Base-by-base conservation (phyloP, 169 alveolate species). In the Plasmodium gaboni region DNA sequence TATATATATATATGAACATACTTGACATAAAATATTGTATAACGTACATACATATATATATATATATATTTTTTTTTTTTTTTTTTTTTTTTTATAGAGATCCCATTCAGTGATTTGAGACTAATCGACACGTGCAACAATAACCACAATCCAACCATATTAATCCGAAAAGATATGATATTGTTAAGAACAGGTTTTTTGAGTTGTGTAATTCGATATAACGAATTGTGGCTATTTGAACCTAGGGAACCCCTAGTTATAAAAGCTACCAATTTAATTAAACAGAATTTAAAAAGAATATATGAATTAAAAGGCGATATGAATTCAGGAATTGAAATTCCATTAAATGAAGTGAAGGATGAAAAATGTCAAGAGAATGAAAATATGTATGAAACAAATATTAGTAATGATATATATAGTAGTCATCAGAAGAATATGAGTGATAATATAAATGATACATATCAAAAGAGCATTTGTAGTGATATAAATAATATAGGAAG, bases 61-160 rank as follows among this genome's bases (percentile, higher is more conserved):
- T 3, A 19, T 59, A 10, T 22, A 9, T 9, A 10, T 10, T 1
- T 32, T 44, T 9, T 24, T 63, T 8, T 50, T 51, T 4, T 51
- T 50, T 6, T 13, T 61, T 17, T 9, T 12, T 42, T 67, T 57
- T n/a, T 61, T 12, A 15, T 57, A 76, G 89, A 76, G 22, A 76
- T 76, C 22, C 89, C 89, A 4, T 71, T 76, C 12, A 76, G 78
- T 32, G 89, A 76, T 55, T 67, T 76, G 15, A 32, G 89, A 17
- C 57, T 76, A 42, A 76, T 76, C 24, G 89, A 76, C 59, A 50
- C 89, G 1, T 46, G 74, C 22, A 76, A 76, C 59, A 76, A 48
- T 42, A 76, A 76, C 19, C 89, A 76, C 89, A 76, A 76, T 10
- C 89, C 89, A 15, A 76, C 89, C 28, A 32, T 76, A 42, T 57